These are phyloP conservation scores for Gynochthodes officinalis DNA, from an alignment of 257 asterid species.

Conservation along the genomic window DNA sequence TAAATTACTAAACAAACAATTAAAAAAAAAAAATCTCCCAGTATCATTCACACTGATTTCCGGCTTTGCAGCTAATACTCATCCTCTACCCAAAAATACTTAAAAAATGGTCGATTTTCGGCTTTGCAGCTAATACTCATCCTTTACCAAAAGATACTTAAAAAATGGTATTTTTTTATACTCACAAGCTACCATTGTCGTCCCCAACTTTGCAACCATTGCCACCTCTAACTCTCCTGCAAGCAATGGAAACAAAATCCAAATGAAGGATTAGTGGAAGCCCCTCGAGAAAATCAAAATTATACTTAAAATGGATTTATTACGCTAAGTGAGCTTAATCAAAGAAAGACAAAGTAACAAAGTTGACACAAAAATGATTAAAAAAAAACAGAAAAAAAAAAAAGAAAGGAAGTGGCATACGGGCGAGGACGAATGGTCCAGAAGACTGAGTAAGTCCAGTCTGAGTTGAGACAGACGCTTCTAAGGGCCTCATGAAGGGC, in stretches of 20 bases:
- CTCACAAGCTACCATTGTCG: slow-evolving; percentile 99
- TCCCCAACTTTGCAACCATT: slow-evolving; percentile 98
- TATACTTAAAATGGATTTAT: not conserved
- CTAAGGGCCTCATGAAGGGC: slow-evolving; percentile 99
- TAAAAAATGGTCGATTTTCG: no score
- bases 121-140: not conserved
- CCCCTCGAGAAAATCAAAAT: slow-evolving; percentile 5
- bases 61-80: no score
- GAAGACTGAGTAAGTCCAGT: slow-evolving; percentile 99
- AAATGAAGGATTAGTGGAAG: slow-evolving; percentile 14
- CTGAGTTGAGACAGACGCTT: slow-evolving; percentile 89
- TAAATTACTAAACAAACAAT: no score
- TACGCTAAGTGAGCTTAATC: not conserved
- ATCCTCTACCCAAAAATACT: no score
- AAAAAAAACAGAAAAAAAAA: slow-evolving; percentile 14
- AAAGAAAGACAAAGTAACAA: slow-evolving; percentile 6
- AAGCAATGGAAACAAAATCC: slow-evolving; percentile 17
- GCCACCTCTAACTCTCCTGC: slow-evolving; percentile 95
- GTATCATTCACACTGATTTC: not conserved
- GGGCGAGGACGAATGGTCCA: slow-evolving; percentile 99
- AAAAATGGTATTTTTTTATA: slow-evolving; percentile 2
- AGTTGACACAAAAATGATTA: slow-evolving; percentile 15
- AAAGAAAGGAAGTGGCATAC: slow-evolving; percentile 35
- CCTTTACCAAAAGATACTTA: not conserved
- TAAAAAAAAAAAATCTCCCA: not conserved